Base-by-base conservation (phyloP, 179 eudicot genomes). In the Gypsophila paniculata region DNA sequence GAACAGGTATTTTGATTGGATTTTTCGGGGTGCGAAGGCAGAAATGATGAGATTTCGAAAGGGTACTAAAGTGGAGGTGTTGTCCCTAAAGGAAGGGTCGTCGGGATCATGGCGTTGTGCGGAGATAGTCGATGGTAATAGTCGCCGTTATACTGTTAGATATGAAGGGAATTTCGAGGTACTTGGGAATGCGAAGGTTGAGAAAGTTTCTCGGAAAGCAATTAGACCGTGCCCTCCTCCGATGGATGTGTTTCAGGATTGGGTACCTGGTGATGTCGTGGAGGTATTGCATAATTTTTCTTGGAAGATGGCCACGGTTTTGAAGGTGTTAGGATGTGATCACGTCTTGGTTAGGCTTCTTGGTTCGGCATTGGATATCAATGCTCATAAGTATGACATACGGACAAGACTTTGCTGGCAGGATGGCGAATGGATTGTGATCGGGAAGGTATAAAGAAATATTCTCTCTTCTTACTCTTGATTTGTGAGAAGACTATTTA, bases 1-100 rank as follows among this genome's bases (percentile, higher is more conserved):
- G 34, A 62, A 58, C 76, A 83, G 81, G 78, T 72, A 13, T 44
- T 71, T 60, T 15, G 34, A 75, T 79, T 69, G 72, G 46, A 71
- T 70, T 71, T 48, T 42, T 66, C 17, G 73, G 65, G 69, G 75
- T 9, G 25, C 13, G 12, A 74, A 58, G 67, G 22, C 22, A 13
- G 29, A 21, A 49, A 79, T 36, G 29, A 91, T 85, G 94, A 89
- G 82, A 73, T 85, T 91, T 34, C 83, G 68, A 65, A 87, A 67
- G 74, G 94, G 91, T 59, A 76, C 84, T 46, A 91, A 80, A 72
- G 97, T 91, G 74, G 97, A 91, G 88, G 94, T 90, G 18, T 77
- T 89, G 82, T 71, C 82, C 83, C 82, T 75, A 74, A 80, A 74
- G 61, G 88, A 83, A 74, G 78, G 69, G 70, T 80, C 85, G n/a